Evolutionary conservation across 495 filamentous ascomycete species (phyloP).

Genomic region (Astrocystis sublimbata): DNA sequence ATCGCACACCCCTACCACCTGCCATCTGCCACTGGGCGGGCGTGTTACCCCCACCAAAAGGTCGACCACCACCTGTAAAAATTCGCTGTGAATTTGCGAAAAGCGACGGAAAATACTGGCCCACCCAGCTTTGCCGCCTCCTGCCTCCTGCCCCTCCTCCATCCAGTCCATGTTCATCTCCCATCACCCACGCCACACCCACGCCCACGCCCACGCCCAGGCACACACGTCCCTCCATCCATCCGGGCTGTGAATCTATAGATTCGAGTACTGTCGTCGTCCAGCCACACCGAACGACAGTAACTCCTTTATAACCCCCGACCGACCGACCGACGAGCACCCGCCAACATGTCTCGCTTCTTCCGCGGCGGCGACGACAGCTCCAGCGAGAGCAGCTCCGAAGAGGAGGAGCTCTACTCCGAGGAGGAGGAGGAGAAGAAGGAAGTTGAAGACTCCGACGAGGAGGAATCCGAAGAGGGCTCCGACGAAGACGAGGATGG

Average conservation of each 20-base stretch:
- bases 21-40: conserved; percentile 14
- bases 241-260: conserved; percentile 5
- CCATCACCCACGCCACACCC: conserved; percentile 3
- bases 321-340: background rate
- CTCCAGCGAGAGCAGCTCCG: conserved; percentile 76
- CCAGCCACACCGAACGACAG: conserved; percentile 1
- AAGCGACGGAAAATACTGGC: conserved; percentile 31
- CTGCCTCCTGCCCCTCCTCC: conserved; percentile 30
- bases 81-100: conserved; percentile 35
- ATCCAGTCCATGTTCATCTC: conserved; percentile 20
- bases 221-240: background rate
- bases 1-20: background rate
- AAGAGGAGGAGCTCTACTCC: conserved; percentile 89
- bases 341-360: conserved; percentile 82
- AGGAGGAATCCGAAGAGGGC: conserved; percentile 44
- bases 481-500: conserved; percentile 49
- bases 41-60: conserved; percentile 28
- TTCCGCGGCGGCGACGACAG: conserved; percentile 92
- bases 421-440: conserved; percentile 62
- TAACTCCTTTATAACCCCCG: too few species aligned
- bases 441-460: conserved; percentile 50
- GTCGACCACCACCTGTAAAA: conserved; percentile 37
- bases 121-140: conserved; percentile 23
- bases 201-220: conserved; percentile 7
- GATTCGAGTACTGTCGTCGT: background rate